phyloP scores from a whole-genome alignment of 225 moss, liverwort and hornwort species.

The Sphagnum contortum region DNA sequence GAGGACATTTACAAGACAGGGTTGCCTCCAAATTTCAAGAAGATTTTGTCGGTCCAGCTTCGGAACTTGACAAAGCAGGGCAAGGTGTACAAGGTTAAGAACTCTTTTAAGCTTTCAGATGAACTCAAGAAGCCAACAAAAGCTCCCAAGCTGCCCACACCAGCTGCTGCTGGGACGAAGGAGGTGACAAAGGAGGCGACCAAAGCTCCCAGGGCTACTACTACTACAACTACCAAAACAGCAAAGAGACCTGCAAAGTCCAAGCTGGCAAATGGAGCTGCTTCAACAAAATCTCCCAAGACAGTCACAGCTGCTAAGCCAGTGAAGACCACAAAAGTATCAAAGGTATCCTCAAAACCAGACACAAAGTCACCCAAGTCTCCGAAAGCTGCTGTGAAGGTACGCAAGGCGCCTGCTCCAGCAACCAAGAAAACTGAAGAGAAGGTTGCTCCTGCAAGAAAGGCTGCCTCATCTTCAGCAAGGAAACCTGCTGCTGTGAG shows the following conservation, averaged over 20 bases:
- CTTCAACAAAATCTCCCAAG: no score
- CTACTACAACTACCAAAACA: constrained; percentile 7
- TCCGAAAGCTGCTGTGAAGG: constrained; percentile 18
- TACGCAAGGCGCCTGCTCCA: constrained; percentile 18
- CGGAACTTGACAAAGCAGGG: constrained; percentile 69
- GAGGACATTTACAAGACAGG: constrained; percentile 81
- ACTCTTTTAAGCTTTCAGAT: constrained; percentile 79
- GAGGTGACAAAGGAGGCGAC: constrained; percentile 6
- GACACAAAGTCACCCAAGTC: constrained; percentile 14
- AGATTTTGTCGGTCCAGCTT: constrained; percentile 56
- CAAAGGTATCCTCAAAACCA: constrained; percentile 4
- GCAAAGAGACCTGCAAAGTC: constrained; percentile 35
- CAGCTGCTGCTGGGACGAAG: constrained; percentile 16
- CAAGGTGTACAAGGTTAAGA: constrained; percentile 83
- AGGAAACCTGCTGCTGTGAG: constrained; percentile 40
- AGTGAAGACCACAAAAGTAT: constrained; percentile 22
- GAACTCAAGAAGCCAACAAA: constrained; percentile 78
- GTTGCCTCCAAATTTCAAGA: constrained; percentile 77
- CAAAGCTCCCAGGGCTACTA: constrained; percentile 34
- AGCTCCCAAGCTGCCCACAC: constrained; percentile 12
- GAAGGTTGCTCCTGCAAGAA: constrained; percentile 33
- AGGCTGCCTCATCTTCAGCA: constrained; percentile 11
- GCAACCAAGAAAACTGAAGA: constrained; percentile 23
- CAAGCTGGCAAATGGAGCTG: constrained; percentile 8
- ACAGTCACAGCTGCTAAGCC: constrained; percentile 15